Base-by-base conservation (phyloP, 768 basidiomycete species). In the Boletus sensibilis region DNA sequence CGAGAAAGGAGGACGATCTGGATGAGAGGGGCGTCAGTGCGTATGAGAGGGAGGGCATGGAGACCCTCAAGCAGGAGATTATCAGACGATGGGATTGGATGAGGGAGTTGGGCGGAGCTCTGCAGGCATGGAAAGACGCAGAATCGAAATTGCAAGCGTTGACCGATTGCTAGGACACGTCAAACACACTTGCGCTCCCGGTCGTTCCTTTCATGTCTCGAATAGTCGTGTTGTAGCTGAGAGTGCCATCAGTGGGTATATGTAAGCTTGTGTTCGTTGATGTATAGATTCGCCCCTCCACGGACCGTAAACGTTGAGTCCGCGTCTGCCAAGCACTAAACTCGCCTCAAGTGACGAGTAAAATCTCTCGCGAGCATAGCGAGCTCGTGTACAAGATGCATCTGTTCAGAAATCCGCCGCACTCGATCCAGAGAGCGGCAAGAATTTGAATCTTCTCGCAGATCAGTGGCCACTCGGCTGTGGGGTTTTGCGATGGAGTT, bases 11-110 rank as follows among this genome's bases (percentile, higher is more conserved):
- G 3, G 58, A 43, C 1, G 61, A 57, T 25, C 5, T 52, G 34
- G 61, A 63, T 16, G 61, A 54, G 14, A 46, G 27, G 1, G 57
- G 57, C 0, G 44, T 65, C 11, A 13, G 58, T 35, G 48, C 31
- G 11, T 43, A 55, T 14, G 66, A 62, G 55, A 51, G 37, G 21
- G 62, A 62, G 41, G 63, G 64, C 3, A 58, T 72, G 46, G 53
- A 62, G 7, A 20, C 12, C 1, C 21, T 63, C 18, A 61, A 52
- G 39, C 21, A 54, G 13, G 64, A 59, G 41, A 52, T 71, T 0
- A 0, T 40, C 1, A 50, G 43, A 23, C 53, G 60, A 45, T 68
- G 65, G 66, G 33, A 58, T 18, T 60, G 58, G 53, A 21, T 57
- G 53, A 59, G 63, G 34, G 52, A 37, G 20, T 31, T 37, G 21